phyloP scores from a whole-genome alignment of 2,329 filamentous ascomycete genomes.

The Neospermospora avenae region DNA sequence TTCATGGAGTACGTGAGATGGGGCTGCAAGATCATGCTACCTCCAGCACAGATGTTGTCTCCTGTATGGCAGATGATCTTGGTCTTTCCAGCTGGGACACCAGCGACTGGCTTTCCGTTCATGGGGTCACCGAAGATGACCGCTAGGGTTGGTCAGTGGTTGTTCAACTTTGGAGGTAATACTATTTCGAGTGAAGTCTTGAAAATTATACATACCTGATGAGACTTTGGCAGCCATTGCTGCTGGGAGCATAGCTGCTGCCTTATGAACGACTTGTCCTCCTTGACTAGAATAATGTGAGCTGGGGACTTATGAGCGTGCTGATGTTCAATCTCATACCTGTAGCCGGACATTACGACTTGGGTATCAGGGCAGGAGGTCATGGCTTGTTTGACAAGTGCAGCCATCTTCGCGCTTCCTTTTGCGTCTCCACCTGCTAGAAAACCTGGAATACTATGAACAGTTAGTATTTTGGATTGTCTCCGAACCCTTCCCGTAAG shows the following conservation, averaged over 20 bases:
- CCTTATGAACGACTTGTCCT: constrained; percentile 26
- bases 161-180: not conserved
- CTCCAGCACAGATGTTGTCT: constrained; percentile 27
- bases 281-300: constrained; percentile 16
- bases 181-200: not conserved
- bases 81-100: constrained; percentile 21
- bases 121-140: constrained; percentile 32
- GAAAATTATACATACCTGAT: constrained; percentile 16
- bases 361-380: constrained; percentile 23
- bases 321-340: constrained; percentile 1
- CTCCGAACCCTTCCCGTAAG: not conserved
- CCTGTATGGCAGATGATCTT: constrained; percentile 27
- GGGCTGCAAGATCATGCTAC: constrained; percentile 10
- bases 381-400: constrained; percentile 16
- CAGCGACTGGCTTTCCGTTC: constrained; percentile 23
- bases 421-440: constrained; percentile 43
- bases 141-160: constrained; percentile 11
- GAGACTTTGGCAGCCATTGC: constrained; percentile 18
- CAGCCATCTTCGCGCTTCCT: constrained; percentile 41
- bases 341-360: constrained; percentile 25
- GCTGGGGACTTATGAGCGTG: not conserved
- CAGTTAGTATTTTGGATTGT: constrained; percentile 18
- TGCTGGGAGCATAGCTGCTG: constrained; percentile 15
- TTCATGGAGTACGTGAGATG: constrained; percentile 21
- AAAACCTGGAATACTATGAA: constrained; percentile 35